Percentiles rank a stretch among this genome's conserved stretches.
Evolutionary conservation across 345 rosid species (phyloP).

Genomic region (Brassica carinata): DNA sequence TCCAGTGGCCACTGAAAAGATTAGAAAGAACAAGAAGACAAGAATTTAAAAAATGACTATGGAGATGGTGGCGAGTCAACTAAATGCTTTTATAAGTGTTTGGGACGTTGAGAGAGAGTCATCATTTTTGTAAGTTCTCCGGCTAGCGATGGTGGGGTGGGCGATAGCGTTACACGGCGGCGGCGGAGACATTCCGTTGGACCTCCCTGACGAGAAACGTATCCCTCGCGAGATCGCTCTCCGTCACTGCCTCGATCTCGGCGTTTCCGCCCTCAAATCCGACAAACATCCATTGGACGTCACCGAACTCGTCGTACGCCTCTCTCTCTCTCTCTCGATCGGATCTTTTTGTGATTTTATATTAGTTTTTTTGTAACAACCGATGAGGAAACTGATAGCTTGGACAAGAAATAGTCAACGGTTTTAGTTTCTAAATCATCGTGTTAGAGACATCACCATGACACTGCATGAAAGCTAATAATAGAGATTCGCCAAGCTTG

Average conservation of each 20-base stretch:
- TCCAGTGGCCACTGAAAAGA: not conserved
- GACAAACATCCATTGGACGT: slow-evolving; percentile 73
- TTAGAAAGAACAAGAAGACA: not conserved
- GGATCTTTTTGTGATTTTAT: not conserved
- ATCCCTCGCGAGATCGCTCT: slow-evolving; percentile 76
- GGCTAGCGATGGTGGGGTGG: slow-evolving; percentile 63
- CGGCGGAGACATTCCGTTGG: slow-evolving; percentile 67
- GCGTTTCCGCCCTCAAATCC: slow-evolving; percentile 76
- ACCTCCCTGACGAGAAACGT: slow-evolving; percentile 61
- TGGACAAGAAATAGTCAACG: not conserved
- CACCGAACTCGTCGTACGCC: slow-evolving; percentile 83
- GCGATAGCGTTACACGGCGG: slow-evolving; percentile 96
- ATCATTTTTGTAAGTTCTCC: not conserved
- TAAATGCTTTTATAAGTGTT: not conserved
- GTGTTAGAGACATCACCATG: not conserved
- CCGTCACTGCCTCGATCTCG: slow-evolving; percentile 83
- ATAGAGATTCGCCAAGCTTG: not conserved
- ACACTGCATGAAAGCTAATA: not conserved
- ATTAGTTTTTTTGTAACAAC: not conserved
- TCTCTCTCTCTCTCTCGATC: not conserved
- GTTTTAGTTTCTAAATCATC: not conserved
- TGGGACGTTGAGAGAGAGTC: not conserved
- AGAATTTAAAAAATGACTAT: not conserved
- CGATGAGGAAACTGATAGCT: not conserved
- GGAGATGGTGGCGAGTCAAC: not conserved